phyloP scores from a whole-genome alignment of 768 basidiomycete genomes.

The Naematelia aurantialba region DNA sequence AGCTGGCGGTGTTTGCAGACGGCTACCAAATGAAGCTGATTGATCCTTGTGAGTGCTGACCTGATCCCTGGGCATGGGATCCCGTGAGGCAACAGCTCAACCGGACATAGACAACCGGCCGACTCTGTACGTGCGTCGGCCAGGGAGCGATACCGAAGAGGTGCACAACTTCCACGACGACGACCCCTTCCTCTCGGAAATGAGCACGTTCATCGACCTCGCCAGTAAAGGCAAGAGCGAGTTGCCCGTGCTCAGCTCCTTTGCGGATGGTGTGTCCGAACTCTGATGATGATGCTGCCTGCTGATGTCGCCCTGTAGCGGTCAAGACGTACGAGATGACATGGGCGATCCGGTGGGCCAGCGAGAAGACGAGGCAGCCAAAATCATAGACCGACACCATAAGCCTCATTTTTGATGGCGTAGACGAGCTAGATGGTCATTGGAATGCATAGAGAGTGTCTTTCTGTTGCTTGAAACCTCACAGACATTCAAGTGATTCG shows the following conservation, averaged over 20 bases:
- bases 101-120: slow-evolving; percentile 83
- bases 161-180: slow-evolving; percentile 25
- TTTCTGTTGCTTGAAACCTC: too few relatives aligned
- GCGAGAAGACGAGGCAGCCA: slow-evolving; percentile 21
- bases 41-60: slow-evolving; percentile 6
- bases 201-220: slow-evolving; percentile 76
- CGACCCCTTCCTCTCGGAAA: slow-evolving; percentile 65
- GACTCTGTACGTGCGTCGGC: slow-evolving; percentile 72
- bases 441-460: too few relatives aligned
- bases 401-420: too few relatives aligned
- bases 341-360: slow-evolving; percentile 70
- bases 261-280: slow-evolving; percentile 7
- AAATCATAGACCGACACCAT: too few relatives aligned
- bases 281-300: neutral
- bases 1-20: slow-evolving; percentile 85
- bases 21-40: slow-evolving; percentile 59
- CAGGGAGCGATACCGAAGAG: slow-evolving; percentile 53
- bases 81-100: neutral
- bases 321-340: slow-evolving; percentile 82
- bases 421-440: too few relatives aligned
- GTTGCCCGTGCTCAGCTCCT: slow-evolving; percentile 9
- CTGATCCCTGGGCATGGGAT: neutral
- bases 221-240: neutral
- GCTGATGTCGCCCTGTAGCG: slow-evolving; percentile 36
- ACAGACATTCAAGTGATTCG: too few relatives aligned